Conservation (phyloP, 305 asterid species). For the Solanum hybrid region DNA sequence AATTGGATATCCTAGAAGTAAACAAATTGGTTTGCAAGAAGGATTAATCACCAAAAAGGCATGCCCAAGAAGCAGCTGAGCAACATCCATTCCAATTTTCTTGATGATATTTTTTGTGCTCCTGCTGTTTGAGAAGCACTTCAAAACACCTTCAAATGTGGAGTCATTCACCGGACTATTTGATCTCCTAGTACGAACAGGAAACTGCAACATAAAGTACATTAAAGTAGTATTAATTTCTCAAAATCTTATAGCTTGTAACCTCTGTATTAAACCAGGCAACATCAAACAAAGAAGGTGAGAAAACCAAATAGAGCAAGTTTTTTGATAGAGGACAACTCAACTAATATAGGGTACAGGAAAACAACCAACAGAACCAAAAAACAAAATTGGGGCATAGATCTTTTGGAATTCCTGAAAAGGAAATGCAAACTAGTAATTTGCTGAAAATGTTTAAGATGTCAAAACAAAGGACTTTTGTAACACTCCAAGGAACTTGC, state of each 20-base stretch:
- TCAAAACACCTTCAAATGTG: slow-evolving; percentile 55
- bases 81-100: slow-evolving; percentile 51
- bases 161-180: slow-evolving; percentile 19
- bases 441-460: background rate
- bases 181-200: slow-evolving; percentile 71
- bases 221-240: background rate
- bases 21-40: background rate
- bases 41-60: slow-evolving; percentile 58
- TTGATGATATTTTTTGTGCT: slow-evolving; percentile 47
- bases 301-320: background rate
- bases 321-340: background rate
- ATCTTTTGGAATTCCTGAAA: background rate
- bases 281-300: background rate
- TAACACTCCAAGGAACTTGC: background rate
- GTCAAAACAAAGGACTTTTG: background rate
- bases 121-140: slow-evolving; percentile 48
- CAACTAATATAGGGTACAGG: background rate
- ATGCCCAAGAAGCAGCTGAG: slow-evolving; percentile 69
- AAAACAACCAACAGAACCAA: background rate
- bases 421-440: background rate
- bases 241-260: background rate
- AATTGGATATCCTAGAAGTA: background rate
- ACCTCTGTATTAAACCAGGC: background rate
- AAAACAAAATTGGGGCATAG: background rate
- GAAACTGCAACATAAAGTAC: slow-evolving; percentile 33